Conservation (phyloP, 1,139 yeast genomes). For the Protomyces inouyei region DNA sequence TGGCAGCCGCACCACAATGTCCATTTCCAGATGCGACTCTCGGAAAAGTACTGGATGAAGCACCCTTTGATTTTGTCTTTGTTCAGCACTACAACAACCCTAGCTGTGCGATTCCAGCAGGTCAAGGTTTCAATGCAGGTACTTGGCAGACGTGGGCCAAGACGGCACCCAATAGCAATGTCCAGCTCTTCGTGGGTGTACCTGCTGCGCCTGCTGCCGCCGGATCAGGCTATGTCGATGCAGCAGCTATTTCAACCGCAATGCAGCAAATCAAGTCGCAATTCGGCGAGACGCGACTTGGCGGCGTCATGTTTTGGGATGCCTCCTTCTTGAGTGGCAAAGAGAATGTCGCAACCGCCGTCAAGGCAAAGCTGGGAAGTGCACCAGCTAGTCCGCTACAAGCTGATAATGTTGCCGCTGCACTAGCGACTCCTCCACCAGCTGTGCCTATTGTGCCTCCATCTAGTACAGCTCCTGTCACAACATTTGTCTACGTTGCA, state of each 20-base stretch:
- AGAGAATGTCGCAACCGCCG: background rate
- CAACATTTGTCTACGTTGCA: slow-evolving; percentile 34
- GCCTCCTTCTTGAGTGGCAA: background rate
- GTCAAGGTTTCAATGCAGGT: slow-evolving; percentile 65
- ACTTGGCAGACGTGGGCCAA: slow-evolving; percentile 73
- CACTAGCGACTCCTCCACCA: background rate
- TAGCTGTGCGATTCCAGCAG: slow-evolving; percentile 13
- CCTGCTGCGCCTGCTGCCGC: slow-evolving; percentile 70
- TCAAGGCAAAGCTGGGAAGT: background rate
- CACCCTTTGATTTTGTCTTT: slow-evolving; percentile 75
- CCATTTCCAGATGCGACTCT: slow-evolving; percentile 81
- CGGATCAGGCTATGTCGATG: slow-evolving; percentile 3
- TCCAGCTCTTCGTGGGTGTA: slow-evolving; percentile 62
- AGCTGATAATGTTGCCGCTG: background rate
- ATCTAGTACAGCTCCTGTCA: slow-evolving; percentile 45
- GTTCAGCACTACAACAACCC: slow-evolving; percentile 39
- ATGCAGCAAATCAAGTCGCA: background rate
- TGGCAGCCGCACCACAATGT: slow-evolving; percentile 95
- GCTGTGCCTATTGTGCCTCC: slow-evolving; percentile 45
- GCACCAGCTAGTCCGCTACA: background rate
- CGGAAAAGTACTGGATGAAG: slow-evolving; percentile 58
- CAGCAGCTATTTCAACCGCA: background rate
- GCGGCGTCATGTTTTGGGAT: slow-evolving; percentile 26
- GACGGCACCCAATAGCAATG: slow-evolving; percentile 59
- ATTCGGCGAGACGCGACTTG: background rate